Evolutionary conservation across 495 filamentous ascomycete species (phyloP).

Genomic region (Glarea lozoyensis): DNA sequence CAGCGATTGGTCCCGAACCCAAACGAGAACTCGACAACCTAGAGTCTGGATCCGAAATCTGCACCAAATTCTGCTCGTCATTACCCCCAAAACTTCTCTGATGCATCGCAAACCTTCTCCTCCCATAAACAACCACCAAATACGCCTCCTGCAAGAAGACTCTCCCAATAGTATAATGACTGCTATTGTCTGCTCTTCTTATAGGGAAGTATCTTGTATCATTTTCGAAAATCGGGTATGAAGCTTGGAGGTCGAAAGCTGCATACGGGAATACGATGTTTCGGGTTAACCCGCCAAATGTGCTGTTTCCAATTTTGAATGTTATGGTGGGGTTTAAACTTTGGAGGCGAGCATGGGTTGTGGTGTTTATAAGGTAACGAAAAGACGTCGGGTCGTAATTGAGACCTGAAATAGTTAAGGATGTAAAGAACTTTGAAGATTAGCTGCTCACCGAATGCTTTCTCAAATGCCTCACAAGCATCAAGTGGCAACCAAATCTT

Average conservation of each 20-base stretch:
- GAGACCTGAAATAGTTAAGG: conserved; percentile 16
- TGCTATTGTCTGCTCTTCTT: conserved; percentile 36
- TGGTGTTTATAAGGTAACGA: conserved; percentile 44
- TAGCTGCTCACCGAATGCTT: conserved; percentile 29
- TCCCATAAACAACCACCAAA: too few species aligned
- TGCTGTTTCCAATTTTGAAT: conserved; percentile 34
- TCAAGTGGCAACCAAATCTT: conserved; percentile 45
- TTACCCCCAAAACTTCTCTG: too few species aligned
- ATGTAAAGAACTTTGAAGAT: neutral
- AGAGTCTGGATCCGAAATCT: too few species aligned
- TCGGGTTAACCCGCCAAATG: conserved; percentile 28
- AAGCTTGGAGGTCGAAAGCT: conserved; percentile 39
- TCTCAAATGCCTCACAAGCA: conserved; percentile 44
- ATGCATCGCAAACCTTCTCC: too few species aligned
- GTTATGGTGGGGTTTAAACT: conserved; percentile 37
- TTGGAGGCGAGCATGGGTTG: conserved; percentile 30
- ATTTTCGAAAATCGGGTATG: conserved; percentile 25
- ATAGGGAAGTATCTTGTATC: conserved; percentile 43
- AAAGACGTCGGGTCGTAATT: conserved; percentile 32
- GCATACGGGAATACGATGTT: conserved; percentile 42
- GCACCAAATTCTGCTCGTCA: too few species aligned
- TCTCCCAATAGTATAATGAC: conserved; percentile 45
- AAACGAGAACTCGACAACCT: too few species aligned
- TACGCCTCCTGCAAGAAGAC: conserved; percentile 51
- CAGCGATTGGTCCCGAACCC: too few species aligned